Conservation (phyloP, 192 early-diverging fungal genomes). For the Coemansia sp. region DNA sequence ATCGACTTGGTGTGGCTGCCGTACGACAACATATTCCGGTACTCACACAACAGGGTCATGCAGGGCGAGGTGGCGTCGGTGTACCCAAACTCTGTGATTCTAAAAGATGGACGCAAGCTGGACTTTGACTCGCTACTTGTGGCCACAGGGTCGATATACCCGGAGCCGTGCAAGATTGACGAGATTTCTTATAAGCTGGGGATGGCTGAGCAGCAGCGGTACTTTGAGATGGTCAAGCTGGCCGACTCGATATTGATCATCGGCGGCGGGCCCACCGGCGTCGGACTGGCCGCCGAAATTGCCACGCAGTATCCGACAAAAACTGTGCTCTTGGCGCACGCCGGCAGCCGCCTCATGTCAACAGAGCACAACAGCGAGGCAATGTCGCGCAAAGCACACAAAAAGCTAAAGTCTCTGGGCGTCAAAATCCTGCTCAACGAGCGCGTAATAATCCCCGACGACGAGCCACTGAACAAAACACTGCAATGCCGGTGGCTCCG, state of each 20-base stretch:
- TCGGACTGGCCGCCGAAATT: slow-evolving; percentile 77
- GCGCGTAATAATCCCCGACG: slow-evolving; percentile 63
- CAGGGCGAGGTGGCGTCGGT: slow-evolving; percentile 50
- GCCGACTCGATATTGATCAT: slow-evolving; percentile 64
- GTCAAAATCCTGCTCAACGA: slow-evolving; percentile 59
- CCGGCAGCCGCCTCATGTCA: slow-evolving; percentile 36
- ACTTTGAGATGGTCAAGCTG: slow-evolving; percentile 55
- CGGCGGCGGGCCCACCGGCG: slow-evolving; percentile 75
- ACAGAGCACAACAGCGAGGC: slow-evolving; percentile 38
- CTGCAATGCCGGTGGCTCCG: slow-evolving; percentile 49
- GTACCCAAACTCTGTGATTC: slow-evolving; percentile 48
- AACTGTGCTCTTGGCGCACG: slow-evolving; percentile 37
- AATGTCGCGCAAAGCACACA: slow-evolving; percentile 59
- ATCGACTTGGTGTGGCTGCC: slow-evolving; percentile 54
- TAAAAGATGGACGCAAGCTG: slow-evolving; percentile 47
- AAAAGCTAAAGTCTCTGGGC: slow-evolving; percentile 52
- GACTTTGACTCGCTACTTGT: slow-evolving; percentile 54
- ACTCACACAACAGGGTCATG: slow-evolving; percentile 47
- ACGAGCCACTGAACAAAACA: slow-evolving; percentile 49
- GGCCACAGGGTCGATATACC: slow-evolving; percentile 53
- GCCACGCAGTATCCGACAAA: slow-evolving; percentile 49
- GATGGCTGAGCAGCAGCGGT: slow-evolving; percentile 42
- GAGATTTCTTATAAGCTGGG: slow-evolving; percentile 31
- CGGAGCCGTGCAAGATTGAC: slow-evolving; percentile 52
- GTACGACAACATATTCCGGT: slow-evolving; percentile 45